phyloP scores from a whole-genome alignment of 164 flowering plant species.

The Dillenia suffruticosa region DNA sequence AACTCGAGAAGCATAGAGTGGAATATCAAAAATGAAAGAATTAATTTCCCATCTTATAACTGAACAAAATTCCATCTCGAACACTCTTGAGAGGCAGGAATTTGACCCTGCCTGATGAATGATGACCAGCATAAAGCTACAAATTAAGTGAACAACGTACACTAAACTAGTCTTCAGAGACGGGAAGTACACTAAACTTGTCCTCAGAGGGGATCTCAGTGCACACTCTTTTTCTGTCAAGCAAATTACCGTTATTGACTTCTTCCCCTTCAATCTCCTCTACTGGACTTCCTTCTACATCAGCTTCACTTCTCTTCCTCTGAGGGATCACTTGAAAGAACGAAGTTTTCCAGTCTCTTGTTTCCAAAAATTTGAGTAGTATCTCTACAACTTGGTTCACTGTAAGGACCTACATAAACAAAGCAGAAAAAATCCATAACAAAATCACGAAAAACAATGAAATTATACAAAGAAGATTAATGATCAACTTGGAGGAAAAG shows the following conservation, averaged over 20 bases:
- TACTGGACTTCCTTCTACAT: constrained; percentile 22
- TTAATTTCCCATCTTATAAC: too few relatives aligned
- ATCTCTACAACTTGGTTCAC: constrained; percentile 96
- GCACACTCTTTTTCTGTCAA: constrained; percentile 30
- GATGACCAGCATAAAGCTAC: too few relatives aligned
- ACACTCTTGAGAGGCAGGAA: too few relatives aligned
- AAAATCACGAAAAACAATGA: not conserved
- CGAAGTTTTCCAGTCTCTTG: constrained; percentile 87
- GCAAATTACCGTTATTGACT: constrained; percentile 5
- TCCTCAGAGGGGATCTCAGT: constrained; percentile 16
- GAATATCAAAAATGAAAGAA: too few relatives aligned
- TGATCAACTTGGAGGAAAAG: not conserved
- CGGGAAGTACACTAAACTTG: not conserved
- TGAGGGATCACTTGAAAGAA: constrained; percentile 90
- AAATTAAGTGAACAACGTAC: not conserved
- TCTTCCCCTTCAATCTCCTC: constrained; percentile 17
- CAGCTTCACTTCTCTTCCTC: constrained; percentile 69
- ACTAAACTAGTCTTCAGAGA: constrained; percentile 5
- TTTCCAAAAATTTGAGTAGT: constrained; percentile 75
- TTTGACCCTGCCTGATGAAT: too few relatives aligned
- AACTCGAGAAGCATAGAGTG: too few relatives aligned
- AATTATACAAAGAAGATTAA: too few relatives aligned
- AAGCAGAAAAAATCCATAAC: not conserved
- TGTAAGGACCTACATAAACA: constrained; percentile 63
- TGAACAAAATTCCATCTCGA: too few relatives aligned